phyloP scores from a whole-genome alignment of 75 land plant genomes.

The Cryptomeria japonica region DNA sequence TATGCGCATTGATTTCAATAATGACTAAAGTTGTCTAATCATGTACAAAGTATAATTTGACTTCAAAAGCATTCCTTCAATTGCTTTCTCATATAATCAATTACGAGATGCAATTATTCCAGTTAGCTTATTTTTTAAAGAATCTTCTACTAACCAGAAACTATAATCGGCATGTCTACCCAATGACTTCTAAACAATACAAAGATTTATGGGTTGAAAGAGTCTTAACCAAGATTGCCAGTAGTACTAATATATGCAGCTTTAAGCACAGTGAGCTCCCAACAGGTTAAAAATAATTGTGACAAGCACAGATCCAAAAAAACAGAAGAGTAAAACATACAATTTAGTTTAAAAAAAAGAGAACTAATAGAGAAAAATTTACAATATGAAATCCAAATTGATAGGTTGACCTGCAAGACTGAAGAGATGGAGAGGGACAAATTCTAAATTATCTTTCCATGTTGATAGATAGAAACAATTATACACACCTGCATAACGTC shows the following conservation, averaged over 20 bases:
- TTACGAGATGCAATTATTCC: background rate
- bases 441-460: background rate
- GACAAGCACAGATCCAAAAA: background rate
- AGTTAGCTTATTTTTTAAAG: background rate
- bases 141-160: background rate
- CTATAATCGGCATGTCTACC: background rate
- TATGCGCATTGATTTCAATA: background rate
- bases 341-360: background rate
- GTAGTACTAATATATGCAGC: background rate
- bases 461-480: background rate
- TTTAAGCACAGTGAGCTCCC: background rate
- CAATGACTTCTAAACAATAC: background rate
- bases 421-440: background rate
- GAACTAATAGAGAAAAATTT: background rate
- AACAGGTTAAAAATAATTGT: background rate
- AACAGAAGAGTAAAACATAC: background rate
- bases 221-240: background rate
- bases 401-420: background rate
- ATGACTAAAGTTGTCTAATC: background rate
- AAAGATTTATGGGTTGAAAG: background rate
- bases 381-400: constrained; percentile 5
- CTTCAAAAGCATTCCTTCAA: background rate
- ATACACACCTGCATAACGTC: constrained; percentile 92
- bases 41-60: background rate
- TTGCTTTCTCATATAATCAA: background rate